phyloP scores from a whole-genome alignment of 331 rosid species.

The Erythrophleum ivorense region DNA sequence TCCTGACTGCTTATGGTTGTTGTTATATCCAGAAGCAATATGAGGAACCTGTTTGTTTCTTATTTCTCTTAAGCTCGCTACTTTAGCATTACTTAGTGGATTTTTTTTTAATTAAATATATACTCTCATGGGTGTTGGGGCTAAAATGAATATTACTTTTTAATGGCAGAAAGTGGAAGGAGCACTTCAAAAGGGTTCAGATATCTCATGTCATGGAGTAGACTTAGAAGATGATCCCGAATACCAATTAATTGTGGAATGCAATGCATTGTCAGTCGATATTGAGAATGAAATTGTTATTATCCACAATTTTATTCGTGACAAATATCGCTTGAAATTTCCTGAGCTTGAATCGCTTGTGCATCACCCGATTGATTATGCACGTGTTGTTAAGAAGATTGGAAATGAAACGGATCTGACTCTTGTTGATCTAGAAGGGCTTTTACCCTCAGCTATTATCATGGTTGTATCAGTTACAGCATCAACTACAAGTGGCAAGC shows the following conservation, averaged over 20 bases:
- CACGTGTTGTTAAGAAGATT: conserved; percentile 93
- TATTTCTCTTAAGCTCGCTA: conserved; percentile 10
- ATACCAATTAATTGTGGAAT: conserved; percentile 89
- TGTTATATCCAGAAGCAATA: neutral
- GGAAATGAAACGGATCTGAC: conserved; percentile 92
- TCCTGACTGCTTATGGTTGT: neutral
- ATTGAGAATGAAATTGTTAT: conserved; percentile 90
- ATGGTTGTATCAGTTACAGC: conserved; percentile 98
- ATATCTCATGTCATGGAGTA: conserved; percentile 57
- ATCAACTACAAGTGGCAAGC: conserved; percentile 96
- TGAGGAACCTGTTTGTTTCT: neutral
- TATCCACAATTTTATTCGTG: conserved; percentile 89
- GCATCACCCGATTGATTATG: conserved; percentile 92
- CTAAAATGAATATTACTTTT: conserved; percentile 34
- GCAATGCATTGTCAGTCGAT: conserved; percentile 88
- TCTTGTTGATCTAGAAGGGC: conserved; percentile 92
- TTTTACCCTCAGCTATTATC: conserved; percentile 85
- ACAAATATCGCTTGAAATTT: conserved; percentile 85
- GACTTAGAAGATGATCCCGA: conserved; percentile 93
- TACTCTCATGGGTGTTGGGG: conserved; percentile 34
- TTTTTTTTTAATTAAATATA: neutral
- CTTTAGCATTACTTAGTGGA: conserved; percentile 3
- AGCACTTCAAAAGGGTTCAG: conserved; percentile 72
- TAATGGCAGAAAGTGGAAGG: conserved; percentile 83
- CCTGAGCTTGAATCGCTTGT: conserved; percentile 95